Conservation (phyloP, 345 rosid species). For the Rhodamnia rubescens region DNA sequence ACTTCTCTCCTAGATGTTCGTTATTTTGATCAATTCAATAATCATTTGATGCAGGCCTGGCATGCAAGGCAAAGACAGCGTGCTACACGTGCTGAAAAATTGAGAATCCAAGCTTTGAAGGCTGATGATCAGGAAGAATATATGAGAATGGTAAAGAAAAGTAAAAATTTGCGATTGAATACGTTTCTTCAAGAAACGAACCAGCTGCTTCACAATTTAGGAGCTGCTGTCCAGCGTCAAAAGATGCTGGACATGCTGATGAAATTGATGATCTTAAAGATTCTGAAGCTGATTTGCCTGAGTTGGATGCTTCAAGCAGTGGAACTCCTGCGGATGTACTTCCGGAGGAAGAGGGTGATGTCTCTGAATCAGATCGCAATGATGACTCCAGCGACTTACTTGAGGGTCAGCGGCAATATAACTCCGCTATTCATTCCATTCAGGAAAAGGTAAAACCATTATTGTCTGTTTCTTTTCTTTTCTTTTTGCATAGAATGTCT, state of each 20-base stretch:
- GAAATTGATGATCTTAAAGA: slow-evolving; percentile 57
- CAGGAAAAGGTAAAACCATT: slow-evolving; percentile 70
- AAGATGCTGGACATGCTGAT: slow-evolving; percentile 64
- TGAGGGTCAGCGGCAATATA: slow-evolving; percentile 95
- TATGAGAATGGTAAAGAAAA: slow-evolving; percentile 94
- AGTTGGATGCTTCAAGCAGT: slow-evolving; percentile 58
- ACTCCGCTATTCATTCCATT: slow-evolving; percentile 90
- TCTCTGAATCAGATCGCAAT: slow-evolving; percentile 62
- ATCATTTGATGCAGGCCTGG: slow-evolving; percentile 54
- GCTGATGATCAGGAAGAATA: slow-evolving; percentile 98
- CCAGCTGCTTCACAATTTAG: slow-evolving; percentile 86
- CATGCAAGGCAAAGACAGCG: slow-evolving; percentile 99
- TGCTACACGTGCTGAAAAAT: slow-evolving; percentile 92
- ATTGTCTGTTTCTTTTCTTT: not conserved
- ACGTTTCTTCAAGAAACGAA: slow-evolving; percentile 91
- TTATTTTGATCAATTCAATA: not conserved
- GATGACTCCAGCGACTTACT: slow-evolving; percentile 81
- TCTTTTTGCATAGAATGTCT: not conserved
- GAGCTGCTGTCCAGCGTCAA: slow-evolving; percentile 99
- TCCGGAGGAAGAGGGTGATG: slow-evolving; percentile 58
- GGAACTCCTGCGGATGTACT: slow-evolving; percentile 54
- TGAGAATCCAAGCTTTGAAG: slow-evolving; percentile 93
- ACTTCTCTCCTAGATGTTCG: not conserved
- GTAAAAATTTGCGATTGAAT: slow-evolving; percentile 91
- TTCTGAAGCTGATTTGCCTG: slow-evolving; percentile 58